phyloP scores from a whole-genome alignment of 2,329 filamentous ascomycete genomes.

The Periconia macrospinosa region DNA sequence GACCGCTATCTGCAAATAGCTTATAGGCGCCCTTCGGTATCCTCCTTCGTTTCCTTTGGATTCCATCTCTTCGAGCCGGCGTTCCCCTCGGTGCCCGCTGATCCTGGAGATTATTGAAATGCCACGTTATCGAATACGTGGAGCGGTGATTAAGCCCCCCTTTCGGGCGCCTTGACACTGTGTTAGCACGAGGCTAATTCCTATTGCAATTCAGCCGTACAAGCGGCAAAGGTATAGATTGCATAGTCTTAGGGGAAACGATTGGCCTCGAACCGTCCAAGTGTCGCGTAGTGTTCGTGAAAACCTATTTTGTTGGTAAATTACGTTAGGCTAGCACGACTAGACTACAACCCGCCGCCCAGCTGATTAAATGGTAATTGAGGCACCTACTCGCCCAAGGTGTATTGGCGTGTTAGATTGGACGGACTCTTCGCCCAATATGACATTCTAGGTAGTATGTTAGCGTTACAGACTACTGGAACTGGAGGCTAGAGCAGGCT shows the following conservation, averaged over 20 bases:
- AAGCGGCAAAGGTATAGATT: constrained; percentile 1
- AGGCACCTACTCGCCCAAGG: constrained; percentile 8
- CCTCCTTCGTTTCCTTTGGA: background rate
- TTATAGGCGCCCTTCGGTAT: background rate
- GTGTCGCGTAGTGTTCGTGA: background rate
- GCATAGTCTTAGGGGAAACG: constrained; percentile 4
- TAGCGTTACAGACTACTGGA: constrained; percentile 7
- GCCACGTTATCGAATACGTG: constrained; percentile 10
- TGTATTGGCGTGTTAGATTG: constrained; percentile 5
- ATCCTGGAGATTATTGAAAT: constrained; percentile 6
- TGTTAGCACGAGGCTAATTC: constrained; percentile 4
- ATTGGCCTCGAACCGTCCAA: constrained; percentile 5
- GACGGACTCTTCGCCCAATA: constrained; percentile 9
- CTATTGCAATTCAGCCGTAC: constrained; percentile 4
- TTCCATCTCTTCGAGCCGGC: background rate
- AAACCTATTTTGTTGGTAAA: constrained; percentile 8
- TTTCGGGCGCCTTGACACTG: constrained; percentile 7
- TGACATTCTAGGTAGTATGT: constrained; percentile 13
- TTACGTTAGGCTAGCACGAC: constrained; percentile 8
- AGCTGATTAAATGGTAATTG: constrained; percentile 4
- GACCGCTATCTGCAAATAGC: background rate
- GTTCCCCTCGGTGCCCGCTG: constrained; percentile 3
- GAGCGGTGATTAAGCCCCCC: constrained; percentile 8
- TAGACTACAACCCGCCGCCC: constrained; percentile 7
- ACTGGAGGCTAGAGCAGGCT: constrained; percentile 7